Base-by-base conservation (phyloP, 192 early-diverging fungal genomes). In the Chytriomyces hyalinus region DNA sequence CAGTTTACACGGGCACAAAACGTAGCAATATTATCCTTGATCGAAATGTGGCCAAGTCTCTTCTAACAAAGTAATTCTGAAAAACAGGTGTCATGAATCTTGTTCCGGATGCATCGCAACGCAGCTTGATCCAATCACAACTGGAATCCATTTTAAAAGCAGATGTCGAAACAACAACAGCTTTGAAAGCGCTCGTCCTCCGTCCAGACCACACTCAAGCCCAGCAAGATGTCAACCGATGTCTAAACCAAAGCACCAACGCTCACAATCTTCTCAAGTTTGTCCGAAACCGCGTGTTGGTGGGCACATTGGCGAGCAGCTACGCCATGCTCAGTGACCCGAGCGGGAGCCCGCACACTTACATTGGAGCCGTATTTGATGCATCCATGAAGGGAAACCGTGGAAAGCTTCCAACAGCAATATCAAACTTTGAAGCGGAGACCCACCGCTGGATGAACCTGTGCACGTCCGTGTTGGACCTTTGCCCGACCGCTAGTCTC, bases 211-310 rank as follows among this genome's bases (percentile, higher is more conserved):
- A 49, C 60, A 13, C 62, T 17, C 50, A 60, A 8, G n/a, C 49
- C 17, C 74, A 76, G 47, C 78, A 67, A 46, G 77, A 69, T 9
- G 57, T 80, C 48, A 65, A 22, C 45, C 49, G 50, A 13, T 51
- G 36, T 17, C 49, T 81, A 4, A 78, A 71, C 20, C n/a, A 22
- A 6, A 64, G 61, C 43, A 17, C 8, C 11, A 75, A 36, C 36
- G 73, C 73, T 26, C 76, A 81, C 70, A 47, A 67, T 4, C 69
- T 76, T 17, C 80, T 84, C 48, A 62, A 75, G 59, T 78, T 75
- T 15, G 66, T 76, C 49, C 9, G 75, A 28, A 82, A 69, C 61
- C 69, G 79, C 26, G 70, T 72, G 22, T 26, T 84, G 26, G 74
- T 84, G 13, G 49, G 67, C 48, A 76, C 81, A 22, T 70, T 80